A percentile compares a stretch with the other conserved stretches of the same genome.
These are phyloP conservation scores for Camelina sativa DNA, from an alignment of 345 rosid genomes.

Conservation along the genomic window DNA sequence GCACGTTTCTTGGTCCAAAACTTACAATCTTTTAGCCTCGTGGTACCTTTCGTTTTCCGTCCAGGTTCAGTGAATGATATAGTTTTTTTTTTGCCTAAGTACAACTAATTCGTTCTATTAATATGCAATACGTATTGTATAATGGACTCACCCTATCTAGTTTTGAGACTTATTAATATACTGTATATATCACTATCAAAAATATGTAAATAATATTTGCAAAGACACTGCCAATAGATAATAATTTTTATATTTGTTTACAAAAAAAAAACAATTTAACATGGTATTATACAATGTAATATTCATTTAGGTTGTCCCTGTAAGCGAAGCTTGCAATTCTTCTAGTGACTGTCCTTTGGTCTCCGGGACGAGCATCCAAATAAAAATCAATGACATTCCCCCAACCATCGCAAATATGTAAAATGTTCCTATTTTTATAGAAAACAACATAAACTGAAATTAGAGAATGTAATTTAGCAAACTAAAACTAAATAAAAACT, in stretches of 20 bases:
- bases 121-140: background rate
- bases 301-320: conserved; percentile 2
- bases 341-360: conserved; percentile 64
- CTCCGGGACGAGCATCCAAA: conserved; percentile 58
- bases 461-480: background rate
- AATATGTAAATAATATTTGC: background rate
- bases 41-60: background rate
- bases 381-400: conserved; percentile 44
- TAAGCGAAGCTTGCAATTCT: conserved; percentile 59
- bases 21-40: background rate
- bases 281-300: background rate
- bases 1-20: background rate
- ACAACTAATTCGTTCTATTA: background rate
- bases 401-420: conserved; percentile 47
- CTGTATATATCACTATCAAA: too few relatives aligned
- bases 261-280: background rate
- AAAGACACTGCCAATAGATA: background rate
- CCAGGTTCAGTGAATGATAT: background rate
- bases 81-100: background rate
- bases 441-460: background rate
- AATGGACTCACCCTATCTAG: too few relatives aligned
- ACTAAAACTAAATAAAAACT: background rate
- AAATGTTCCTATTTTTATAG: conserved; percentile 49
- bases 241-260: background rate
- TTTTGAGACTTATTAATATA: too few relatives aligned